Conservation (phyloP, 768 basidiomycete genomes). For the Pseudohyphozyma bogoriensis region DNA sequence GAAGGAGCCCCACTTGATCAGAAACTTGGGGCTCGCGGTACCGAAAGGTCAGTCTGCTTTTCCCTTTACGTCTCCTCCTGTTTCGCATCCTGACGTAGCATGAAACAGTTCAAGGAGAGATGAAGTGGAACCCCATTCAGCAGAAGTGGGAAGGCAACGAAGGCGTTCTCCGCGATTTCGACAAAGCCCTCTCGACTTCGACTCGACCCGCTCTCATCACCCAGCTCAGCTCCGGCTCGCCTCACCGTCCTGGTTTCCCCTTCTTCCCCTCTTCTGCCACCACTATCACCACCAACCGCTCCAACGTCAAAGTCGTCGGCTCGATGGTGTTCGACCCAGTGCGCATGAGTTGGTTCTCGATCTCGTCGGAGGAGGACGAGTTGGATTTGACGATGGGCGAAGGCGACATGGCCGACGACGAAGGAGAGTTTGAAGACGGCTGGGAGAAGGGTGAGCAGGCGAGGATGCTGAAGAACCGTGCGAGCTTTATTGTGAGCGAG, state of each 20-base stretch:
- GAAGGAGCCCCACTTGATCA: slow-evolving; percentile 71
- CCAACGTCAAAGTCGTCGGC: slow-evolving; percentile 77
- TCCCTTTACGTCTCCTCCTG: no score
- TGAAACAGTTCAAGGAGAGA: slow-evolving; percentile 71
- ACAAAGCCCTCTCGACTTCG: slow-evolving; percentile 63
- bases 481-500: slow-evolving; percentile 26
- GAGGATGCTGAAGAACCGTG: slow-evolving; percentile 22
- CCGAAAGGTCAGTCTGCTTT: slow-evolving; percentile 56
- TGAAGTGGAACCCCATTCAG: slow-evolving; percentile 89
- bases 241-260: slow-evolving; percentile 37
- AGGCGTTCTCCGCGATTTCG: slow-evolving; percentile 78
- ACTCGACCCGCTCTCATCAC: slow-evolving; percentile 92
- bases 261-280: slow-evolving; percentile 29
- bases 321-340: slow-evolving; percentile 96
- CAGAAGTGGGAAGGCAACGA: slow-evolving; percentile 98
- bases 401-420: slow-evolving; percentile 17
- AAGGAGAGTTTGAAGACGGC: slow-evolving; percentile 8
- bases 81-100: slow-evolving; percentile 4
- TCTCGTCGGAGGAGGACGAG: slow-evolving; percentile 74
- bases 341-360: slow-evolving; percentile 92
- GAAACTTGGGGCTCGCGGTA: slow-evolving; percentile 57
- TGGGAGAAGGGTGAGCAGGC: slow-evolving; percentile 23
- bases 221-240: slow-evolving; percentile 63
- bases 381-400: slow-evolving; percentile 21
- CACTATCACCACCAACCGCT: not conserved